Percentiles rank a stretch among this genome's conserved stretches.
Evolutionary conservation across 768 basidiomycete genomes (phyloP).

Genomic region (Lactarius tabidus): DNA sequence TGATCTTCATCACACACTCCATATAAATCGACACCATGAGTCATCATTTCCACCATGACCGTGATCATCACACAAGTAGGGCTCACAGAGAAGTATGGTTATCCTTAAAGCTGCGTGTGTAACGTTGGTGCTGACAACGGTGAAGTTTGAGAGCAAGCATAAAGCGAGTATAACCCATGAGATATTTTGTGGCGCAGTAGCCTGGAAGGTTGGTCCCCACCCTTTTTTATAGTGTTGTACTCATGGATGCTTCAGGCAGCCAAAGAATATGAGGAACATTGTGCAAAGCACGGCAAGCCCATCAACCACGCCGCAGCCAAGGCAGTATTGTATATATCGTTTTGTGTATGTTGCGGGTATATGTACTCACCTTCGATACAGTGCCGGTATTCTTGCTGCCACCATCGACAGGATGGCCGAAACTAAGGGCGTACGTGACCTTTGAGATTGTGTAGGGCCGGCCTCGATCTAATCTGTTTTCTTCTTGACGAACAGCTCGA

Average conservation of each 20-base stretch:
- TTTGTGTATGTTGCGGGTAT: constrained; percentile 1
- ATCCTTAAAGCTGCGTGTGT: background rate
- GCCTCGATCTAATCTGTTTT: background rate
- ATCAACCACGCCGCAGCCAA: constrained; percentile 51
- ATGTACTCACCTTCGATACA: constrained; percentile 22
- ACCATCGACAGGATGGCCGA: constrained; percentile 54
- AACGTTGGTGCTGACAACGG: background rate
- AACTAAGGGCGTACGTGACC: constrained; percentile 48
- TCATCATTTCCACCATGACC: constrained; percentile 1
- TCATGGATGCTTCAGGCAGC: constrained; percentile 42
- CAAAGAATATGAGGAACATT: constrained; percentile 59
- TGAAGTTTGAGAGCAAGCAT: constrained; percentile 14
- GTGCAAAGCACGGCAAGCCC: constrained; percentile 45
- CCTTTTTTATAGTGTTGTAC: background rate
- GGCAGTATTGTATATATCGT: constrained; percentile 42
- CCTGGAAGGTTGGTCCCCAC: constrained; percentile 46
- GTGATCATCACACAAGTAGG: background rate
- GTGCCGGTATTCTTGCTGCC: constrained; percentile 55
- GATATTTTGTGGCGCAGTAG: constrained; percentile 61
- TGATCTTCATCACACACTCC: background rate
- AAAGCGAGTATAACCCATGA: constrained; percentile 61
- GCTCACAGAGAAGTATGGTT: background rate
- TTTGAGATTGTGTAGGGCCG: background rate
- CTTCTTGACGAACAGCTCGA: constrained; percentile 36
- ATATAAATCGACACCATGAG: constrained; percentile 5